A percentile compares a stretch with the other conserved stretches of the same genome.
Conservation (phyloP, 352 stramenopile genomes). For the Globisporangium spinosum region DNA sequence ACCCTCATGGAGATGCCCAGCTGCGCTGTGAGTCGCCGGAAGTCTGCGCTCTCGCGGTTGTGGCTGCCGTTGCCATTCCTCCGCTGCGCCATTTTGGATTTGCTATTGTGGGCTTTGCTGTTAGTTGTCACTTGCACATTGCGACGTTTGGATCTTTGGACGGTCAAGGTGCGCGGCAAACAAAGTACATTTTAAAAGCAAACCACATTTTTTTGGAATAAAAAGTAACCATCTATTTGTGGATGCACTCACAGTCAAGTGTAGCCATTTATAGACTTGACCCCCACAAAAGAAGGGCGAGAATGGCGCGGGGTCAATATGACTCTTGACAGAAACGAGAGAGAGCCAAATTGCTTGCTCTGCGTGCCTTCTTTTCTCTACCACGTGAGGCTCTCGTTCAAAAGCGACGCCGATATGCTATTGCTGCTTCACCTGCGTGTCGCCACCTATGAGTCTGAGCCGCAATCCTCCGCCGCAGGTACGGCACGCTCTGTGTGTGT, state of each 20-base stretch:
- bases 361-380: background rate
- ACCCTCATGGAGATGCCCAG: constrained; percentile 52
- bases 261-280: background rate
- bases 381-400: background rate
- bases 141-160: constrained; percentile 11
- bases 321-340: background rate
- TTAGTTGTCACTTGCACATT: background rate
- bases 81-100: constrained; percentile 9
- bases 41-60: constrained; percentile 24
- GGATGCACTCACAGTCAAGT: background rate
- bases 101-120: background rate
- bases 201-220: too few relatives aligned
- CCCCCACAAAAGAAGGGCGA: background rate
- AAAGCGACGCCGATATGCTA: background rate
- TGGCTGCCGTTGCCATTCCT: background rate
- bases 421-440: background rate
- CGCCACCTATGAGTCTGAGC: constrained; percentile 12
- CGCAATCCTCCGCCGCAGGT: constrained; percentile 31
- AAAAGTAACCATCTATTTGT: background rate
- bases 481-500: background rate
- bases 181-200: too few relatives aligned
- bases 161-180: too few relatives aligned
- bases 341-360: background rate
- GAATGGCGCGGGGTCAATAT: background rate
- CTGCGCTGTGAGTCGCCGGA: constrained; percentile 46